Evolutionary conservation across 2,329 filamentous ascomycete species (phyloP).

Genomic region (Pseudogymnoascus sp.): DNA sequence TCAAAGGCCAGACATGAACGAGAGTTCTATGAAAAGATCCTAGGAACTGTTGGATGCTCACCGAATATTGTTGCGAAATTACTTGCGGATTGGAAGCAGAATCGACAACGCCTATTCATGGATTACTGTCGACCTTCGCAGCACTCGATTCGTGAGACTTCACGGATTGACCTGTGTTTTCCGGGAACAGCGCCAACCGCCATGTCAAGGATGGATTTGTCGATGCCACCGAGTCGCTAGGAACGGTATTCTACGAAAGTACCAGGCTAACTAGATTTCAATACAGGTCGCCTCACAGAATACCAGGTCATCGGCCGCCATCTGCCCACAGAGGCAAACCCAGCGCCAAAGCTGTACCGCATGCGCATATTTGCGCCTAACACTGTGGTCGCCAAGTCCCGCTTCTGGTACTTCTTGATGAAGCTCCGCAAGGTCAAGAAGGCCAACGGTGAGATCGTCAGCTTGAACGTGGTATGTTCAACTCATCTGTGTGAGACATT

Average conservation of each 20-base stretch:
- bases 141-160: not conserved
- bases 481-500: slow-evolving; percentile 7
- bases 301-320: slow-evolving; percentile 99
- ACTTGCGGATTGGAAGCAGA: not conserved
- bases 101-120: not conserved
- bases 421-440: slow-evolving; percentile 99
- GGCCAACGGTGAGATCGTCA: slow-evolving; percentile 98
- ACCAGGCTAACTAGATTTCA: slow-evolving; percentile 28
- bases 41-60: not conserved
- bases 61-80: not conserved
- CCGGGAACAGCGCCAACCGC: not conserved
- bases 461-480: slow-evolving; percentile 78
- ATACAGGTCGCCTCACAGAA: slow-evolving; percentile 94
- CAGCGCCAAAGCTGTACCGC: slow-evolving; percentile 96
- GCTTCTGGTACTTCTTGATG: slow-evolving; percentile 99
- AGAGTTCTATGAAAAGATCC: not conserved
- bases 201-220: not conserved
- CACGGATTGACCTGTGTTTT: not conserved
- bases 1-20: not conserved
- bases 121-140: not conserved
- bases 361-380: slow-evolving; percentile 99
- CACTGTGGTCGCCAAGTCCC: slow-evolving; percentile 96
- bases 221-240: not conserved
- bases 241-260: not conserved
- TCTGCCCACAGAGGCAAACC: slow-evolving; percentile 94